Base-by-base conservation (phyloP, 2,329 filamentous ascomycete genomes). In the Ophiostoma pallidulum region DNA sequence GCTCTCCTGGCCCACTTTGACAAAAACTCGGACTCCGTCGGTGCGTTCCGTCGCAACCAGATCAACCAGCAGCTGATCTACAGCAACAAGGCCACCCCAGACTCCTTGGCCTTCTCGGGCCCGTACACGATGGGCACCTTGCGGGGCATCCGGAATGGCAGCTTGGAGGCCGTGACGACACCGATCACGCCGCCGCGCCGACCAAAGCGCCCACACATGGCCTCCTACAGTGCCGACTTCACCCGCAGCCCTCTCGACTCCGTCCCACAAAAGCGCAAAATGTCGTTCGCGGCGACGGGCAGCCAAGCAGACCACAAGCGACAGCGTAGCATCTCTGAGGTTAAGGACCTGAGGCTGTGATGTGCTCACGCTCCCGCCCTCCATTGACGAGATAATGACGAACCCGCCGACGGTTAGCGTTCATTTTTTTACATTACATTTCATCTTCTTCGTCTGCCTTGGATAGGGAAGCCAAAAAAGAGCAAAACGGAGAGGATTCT, bases 1-100 rank as follows among this genome's bases (percentile, higher is more conserved):
- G 71, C 73, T 22, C 72, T 83, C 47, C 66, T 84, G n/a, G 73
- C 74, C 46, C 81, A 84, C 55, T 78, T 89, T 33, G 80, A 84
- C 57, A 77, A 79, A 54, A 77, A 78, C 50, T 65, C 73, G 8
- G 77, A 81, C 48, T 78, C 83, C 13, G 85, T 92, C 31, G 84
- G 84, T 32, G 84, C 86, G 1, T 94, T 92, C 71, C 85, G 85
- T 48, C 78, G 71, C 54, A 82, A 77, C 62, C 80, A 77, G 60
- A 79, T 70, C 69, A 77, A 78, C 59, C 73, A 77, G 59, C 73
- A 78, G 56, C 67, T 80, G 51, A 77, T 80, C 50, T 63, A 75
- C 53, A 78, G 75, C 64, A 76, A 74, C 58, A 74, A 78, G 57
- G 76, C 75, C 19, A 80, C 77, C 32, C 67, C 75, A 49, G 75